These are phyloP conservation scores for Chlamydomonas sphaeroides DNA, from an alignment of 139 green algal genomes.

Conservation along the genomic window DNA sequence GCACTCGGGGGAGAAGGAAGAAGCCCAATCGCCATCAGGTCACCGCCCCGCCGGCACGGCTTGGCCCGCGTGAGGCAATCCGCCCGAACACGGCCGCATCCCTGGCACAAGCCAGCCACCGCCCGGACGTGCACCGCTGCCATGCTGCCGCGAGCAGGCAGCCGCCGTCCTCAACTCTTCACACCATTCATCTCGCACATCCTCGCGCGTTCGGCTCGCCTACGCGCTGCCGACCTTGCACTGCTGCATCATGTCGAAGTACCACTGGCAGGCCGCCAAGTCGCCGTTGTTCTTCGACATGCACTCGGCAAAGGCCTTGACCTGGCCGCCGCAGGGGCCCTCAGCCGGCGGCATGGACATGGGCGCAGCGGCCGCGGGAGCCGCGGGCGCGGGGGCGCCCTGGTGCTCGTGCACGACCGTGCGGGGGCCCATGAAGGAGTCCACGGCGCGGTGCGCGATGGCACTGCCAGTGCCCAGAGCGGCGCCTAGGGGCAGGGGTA, in stretches of 20 bases:
- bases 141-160: too few relatives aligned
- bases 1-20: too few relatives aligned
- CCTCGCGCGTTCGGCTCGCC: not conserved
- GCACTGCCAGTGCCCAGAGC: slow-evolving; percentile 86
- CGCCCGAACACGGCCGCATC: too few relatives aligned
- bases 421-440: slow-evolving; percentile 74
- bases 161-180: too few relatives aligned
- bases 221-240: slow-evolving; percentile 61
- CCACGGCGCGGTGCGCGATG: slow-evolving; percentile 87
- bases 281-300: slow-evolving; percentile 82
- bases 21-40: too few relatives aligned
- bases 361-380: slow-evolving; percentile 33
- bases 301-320: slow-evolving; percentile 91
- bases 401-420: slow-evolving; percentile 53
- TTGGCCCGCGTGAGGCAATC: too few relatives aligned
- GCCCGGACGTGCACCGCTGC: too few relatives aligned
- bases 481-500: slow-evolving; percentile 73
- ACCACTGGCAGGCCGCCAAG: slow-evolving; percentile 79
- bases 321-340: slow-evolving; percentile 67
- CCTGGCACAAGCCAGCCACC: too few relatives aligned
- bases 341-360: slow-evolving; percentile 26
- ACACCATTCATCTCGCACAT: too few relatives aligned
- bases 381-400: slow-evolving; percentile 10
- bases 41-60: too few relatives aligned
- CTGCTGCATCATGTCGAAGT: slow-evolving; percentile 78